Evolutionary conservation across 2,329 filamentous ascomycete species (phyloP), one percentile per base, ranked within the genome.

Genomic region (Fusarium dimerum): DNA sequence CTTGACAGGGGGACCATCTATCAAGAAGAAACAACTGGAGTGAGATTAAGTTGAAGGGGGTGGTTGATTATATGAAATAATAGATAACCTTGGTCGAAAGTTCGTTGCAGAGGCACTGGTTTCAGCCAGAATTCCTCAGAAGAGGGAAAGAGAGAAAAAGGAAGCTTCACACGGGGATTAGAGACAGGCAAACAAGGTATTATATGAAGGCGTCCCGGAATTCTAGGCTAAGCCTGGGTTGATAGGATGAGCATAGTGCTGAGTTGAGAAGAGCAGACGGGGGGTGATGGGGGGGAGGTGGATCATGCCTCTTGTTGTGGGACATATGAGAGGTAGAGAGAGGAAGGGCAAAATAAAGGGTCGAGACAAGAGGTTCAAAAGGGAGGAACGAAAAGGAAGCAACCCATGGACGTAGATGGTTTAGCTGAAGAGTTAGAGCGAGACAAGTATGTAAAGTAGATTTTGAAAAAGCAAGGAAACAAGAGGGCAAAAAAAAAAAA

Each of bases 391-490:
- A 54, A 51, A 46, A 51, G 48, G 55, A 48, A 50, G 36, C 39
- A 50, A 55, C 45, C 20, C 20, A 26, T 26, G 20, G 4, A 26
- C 20, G 20, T 26, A 26, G 20, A 26, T 26, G 20, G 20, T 26
- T 26, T 26, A 26, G 20, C 20, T 26, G 20, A 26, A 26, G 20
- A 26, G 20, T 47, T 38, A 55, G 46, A 44, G 54, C 45, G 50
- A 62, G 47, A 60, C 55, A 57, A 48, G 42, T 34, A 57, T 46
- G 42, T 34, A 42, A 45, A 52, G 44, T 48, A 50, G 53, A 64
- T 61, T 60, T 61, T 58, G 54, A 44, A 38, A 36, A 26, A 26
- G 20, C 20, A 26, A 26, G 20, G 20, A 26, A 26, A 26, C 13
- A 36, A 15, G 32, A 36, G 32, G n/a, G n/a, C n/a, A n/a, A n/a